phyloP scores from a whole-genome alignment of 179 eudicot genomes.

The Sideroxylon spinosum region DNA sequence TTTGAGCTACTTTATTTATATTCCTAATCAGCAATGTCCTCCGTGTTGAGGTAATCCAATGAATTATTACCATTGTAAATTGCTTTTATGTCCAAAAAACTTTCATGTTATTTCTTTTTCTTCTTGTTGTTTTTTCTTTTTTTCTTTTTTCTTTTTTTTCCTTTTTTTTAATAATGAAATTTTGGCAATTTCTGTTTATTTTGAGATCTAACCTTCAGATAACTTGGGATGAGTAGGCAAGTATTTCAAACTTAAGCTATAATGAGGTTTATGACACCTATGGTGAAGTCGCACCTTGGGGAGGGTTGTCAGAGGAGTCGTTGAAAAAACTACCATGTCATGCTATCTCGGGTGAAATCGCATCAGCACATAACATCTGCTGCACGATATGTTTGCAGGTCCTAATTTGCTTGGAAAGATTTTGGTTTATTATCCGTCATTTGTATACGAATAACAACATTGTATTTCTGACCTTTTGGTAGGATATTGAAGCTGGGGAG shows the following conservation, averaged over 20 bases:
- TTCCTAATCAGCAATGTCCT: background rate
- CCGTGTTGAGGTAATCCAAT: background rate
- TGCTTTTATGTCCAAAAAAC: background rate
- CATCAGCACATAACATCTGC: constrained; percentile 30
- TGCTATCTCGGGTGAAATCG: constrained; percentile 29
- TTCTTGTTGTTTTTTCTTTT: background rate
- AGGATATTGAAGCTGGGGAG: constrained; percentile 66
- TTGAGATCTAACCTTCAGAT: constrained; percentile 7
- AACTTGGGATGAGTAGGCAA: constrained; percentile 34
- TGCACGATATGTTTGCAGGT: constrained; percentile 72
- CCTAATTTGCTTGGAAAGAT: background rate
- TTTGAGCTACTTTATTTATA: background rate
- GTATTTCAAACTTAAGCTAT: constrained; percentile 32
- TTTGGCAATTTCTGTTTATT: background rate
- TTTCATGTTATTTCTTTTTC: background rate
- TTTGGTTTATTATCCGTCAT: background rate
- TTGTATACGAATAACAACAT: background rate
- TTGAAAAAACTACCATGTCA: constrained; percentile 44
- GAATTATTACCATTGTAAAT: background rate
- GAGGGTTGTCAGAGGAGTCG: constrained; percentile 39
- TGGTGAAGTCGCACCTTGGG: constrained; percentile 41
- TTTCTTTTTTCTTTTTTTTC: background rate
- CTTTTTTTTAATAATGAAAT: no score
- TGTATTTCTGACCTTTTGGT: background rate
- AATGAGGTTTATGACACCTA: constrained; percentile 37